phyloP scores from a whole-genome alignment of 2,329 filamentous ascomycete species.

The Metarhizium brunneum region DNA sequence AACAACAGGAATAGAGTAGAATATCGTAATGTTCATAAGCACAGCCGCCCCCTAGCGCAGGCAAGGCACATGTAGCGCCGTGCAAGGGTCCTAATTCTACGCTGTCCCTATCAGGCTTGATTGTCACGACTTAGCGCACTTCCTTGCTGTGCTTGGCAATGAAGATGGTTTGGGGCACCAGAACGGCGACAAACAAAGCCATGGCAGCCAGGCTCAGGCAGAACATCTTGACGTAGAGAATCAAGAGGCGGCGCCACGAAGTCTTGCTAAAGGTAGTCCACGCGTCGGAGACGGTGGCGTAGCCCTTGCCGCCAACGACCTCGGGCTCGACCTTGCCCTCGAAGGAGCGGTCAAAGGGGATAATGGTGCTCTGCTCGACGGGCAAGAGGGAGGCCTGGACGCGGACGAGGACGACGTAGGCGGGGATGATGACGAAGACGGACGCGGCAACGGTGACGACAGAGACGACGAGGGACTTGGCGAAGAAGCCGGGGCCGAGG shows the following conservation, averaged over 20 bases:
- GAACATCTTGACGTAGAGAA: conserved; percentile 66
- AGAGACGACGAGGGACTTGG: conserved; percentile 37
- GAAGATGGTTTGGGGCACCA: conserved; percentile 43
- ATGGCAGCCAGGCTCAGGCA: conserved; percentile 40
- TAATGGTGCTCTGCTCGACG: conserved; percentile 71
- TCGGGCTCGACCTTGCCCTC: conserved; percentile 66
- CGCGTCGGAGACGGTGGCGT: conserved; percentile 63
- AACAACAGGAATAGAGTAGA: not conserved
- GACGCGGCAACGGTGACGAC: conserved; percentile 39
- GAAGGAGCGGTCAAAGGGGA: conserved; percentile 85
- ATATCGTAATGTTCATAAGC: not conserved
- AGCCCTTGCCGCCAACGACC: conserved; percentile 63
- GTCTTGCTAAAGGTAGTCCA: conserved; percentile 69
- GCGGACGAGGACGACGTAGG: conserved; percentile 67
- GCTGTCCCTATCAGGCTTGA: not conserved
- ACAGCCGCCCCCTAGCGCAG: not conserved
- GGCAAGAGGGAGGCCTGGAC: conserved; percentile 82
- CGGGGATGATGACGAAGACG: conserved; percentile 62
- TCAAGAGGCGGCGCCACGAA: conserved; percentile 63
- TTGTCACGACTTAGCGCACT: not conserved
- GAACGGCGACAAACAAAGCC: conserved; percentile 33
- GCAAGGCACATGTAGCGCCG: not conserved
- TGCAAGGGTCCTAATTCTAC: not conserved
- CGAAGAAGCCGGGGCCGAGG: conserved; percentile 17
- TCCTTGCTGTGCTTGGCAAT: conserved; percentile 16